Conservation (phyloP, 768 basidiomycete genomes). For the Psilocybe subaeruginosa region DNA sequence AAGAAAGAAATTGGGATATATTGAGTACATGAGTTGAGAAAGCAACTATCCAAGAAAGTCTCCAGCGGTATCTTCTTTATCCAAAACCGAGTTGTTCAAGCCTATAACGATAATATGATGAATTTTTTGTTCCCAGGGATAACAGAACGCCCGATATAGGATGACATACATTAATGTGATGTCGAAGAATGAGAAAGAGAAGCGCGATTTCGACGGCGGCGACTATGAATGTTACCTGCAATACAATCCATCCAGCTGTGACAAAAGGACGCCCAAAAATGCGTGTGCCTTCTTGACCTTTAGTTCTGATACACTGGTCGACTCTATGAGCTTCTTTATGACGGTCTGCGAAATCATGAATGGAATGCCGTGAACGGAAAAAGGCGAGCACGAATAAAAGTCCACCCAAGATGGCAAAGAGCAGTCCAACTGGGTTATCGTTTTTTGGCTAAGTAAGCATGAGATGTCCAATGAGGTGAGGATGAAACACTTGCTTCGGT, state of each 20-base stretch:
- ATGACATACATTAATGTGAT: conserved; percentile 21
- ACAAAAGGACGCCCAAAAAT: conserved; percentile 79
- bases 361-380: conserved; percentile 64
- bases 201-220: conserved; percentile 66
- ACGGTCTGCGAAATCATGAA: conserved; percentile 78
- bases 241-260: conserved; percentile 78
- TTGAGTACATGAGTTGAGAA: not conserved
- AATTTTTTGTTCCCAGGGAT: not conserved
- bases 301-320: conserved; percentile 48
- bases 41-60: too few species aligned
- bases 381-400: conserved; percentile 62
- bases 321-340: conserved; percentile 37
- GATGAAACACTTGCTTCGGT: conserved; percentile 54
- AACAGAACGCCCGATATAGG: not conserved
- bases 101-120: not conserved
- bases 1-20: not conserved
- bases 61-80: not conserved
- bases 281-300: conserved; percentile 61
- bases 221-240: conserved; percentile 63
- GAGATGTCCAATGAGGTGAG: not conserved
- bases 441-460: not conserved
- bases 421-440: conserved; percentile 48
- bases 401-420: conserved; percentile 65
- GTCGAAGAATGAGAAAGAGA: conserved; percentile 58
- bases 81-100: not conserved